phyloP scores from a whole-genome alignment of 2,329 filamentous ascomycete genomes.

The Ophidiomyces ophidiicola region DNA sequence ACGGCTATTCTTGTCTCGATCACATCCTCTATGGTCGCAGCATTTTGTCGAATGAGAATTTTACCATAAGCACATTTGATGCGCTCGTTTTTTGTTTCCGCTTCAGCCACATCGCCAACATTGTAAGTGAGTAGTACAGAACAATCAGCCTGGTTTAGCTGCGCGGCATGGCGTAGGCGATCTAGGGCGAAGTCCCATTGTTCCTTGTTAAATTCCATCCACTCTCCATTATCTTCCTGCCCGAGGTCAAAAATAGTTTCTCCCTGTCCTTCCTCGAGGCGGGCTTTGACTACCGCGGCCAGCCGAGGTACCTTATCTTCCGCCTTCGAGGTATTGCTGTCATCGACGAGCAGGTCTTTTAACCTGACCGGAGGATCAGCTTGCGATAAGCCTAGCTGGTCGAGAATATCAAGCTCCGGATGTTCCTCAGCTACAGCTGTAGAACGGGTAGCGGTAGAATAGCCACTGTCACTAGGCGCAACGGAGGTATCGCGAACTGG shows the following conservation, averaged over 20 bases:
- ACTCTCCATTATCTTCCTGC: slow-evolving; percentile 76
- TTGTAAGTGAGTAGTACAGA: slow-evolving; percentile 81
- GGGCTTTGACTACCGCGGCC: slow-evolving; percentile 50
- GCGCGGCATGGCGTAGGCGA: slow-evolving; percentile 54
- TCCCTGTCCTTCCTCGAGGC: slow-evolving; percentile 71
- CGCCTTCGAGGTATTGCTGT: slow-evolving; percentile 39
- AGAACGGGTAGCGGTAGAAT: slow-evolving; percentile 27
- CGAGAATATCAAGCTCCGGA: slow-evolving; percentile 81
- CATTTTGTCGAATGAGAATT: slow-evolving; percentile 64
- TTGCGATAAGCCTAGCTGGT: slow-evolving; percentile 63
- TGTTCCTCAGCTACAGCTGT: slow-evolving; percentile 48
- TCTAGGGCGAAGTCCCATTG: slow-evolving; percentile 64
- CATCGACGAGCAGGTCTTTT: slow-evolving; percentile 60
- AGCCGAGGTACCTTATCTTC: slow-evolving; percentile 53
- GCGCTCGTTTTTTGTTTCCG: slow-evolving; percentile 50
- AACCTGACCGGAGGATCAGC: slow-evolving; percentile 48
- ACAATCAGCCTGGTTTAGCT: slow-evolving; percentile 57
- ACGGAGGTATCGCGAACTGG: slow-evolving; percentile 20
- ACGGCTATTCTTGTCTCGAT: slow-evolving; percentile 95
- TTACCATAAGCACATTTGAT: slow-evolving; percentile 73
- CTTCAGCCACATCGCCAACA: slow-evolving; percentile 65
- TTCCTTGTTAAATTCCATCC: slow-evolving; percentile 60
- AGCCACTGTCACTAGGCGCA: slow-evolving; percentile 32
- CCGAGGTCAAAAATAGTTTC: slow-evolving; percentile 88
- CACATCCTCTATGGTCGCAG: slow-evolving; percentile 65